Conservation (phyloP, 129 eudicot species). For the Rutidosis leptorrhynchoides region DNA sequence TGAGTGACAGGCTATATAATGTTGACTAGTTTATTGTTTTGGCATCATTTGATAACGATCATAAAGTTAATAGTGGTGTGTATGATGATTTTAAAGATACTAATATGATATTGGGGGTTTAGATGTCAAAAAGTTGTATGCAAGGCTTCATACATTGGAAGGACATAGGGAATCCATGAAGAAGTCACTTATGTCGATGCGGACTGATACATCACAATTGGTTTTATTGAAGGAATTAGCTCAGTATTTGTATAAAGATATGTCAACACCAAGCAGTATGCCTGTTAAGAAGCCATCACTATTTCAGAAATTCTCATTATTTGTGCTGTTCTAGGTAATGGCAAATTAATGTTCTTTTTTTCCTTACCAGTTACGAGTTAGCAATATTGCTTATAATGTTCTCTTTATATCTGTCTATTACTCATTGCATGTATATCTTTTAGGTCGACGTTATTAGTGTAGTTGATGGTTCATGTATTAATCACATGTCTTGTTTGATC, state of each 20-base stretch:
- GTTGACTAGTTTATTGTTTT: slow-evolving; percentile 67
- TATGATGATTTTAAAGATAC: slow-evolving; percentile 45
- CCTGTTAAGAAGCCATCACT: slow-evolving; percentile 59
- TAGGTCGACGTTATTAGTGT: not conserved
- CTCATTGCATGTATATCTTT: not conserved
- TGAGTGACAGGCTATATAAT: slow-evolving; percentile 70
- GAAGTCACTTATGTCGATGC: slow-evolving; percentile 80
- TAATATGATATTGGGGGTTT: slow-evolving; percentile 52
- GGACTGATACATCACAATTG: slow-evolving; percentile 92
- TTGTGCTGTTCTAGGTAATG: slow-evolving; percentile 67
- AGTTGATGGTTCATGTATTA: not conserved
- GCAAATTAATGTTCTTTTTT: not conserved
- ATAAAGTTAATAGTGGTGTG: slow-evolving; percentile 41
- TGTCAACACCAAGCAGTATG: slow-evolving; percentile 45
- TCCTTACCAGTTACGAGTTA: not conserved
- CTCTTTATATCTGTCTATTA: not conserved
- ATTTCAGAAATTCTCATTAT: slow-evolving; percentile 45
- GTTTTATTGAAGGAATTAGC: slow-evolving; percentile 80
- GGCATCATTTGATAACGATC: slow-evolving; percentile 37
- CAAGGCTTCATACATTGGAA: slow-evolving; percentile 92
- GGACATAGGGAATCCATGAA: slow-evolving; percentile 96
- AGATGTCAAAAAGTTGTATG: slow-evolving; percentile 70
- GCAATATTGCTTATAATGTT: slow-evolving; percentile 4
- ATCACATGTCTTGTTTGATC: slow-evolving; percentile 1
- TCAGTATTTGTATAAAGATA: slow-evolving; percentile 74